Base-by-base conservation (phyloP, 1,139 yeast genomes). In the Pichia sp. region DNA sequence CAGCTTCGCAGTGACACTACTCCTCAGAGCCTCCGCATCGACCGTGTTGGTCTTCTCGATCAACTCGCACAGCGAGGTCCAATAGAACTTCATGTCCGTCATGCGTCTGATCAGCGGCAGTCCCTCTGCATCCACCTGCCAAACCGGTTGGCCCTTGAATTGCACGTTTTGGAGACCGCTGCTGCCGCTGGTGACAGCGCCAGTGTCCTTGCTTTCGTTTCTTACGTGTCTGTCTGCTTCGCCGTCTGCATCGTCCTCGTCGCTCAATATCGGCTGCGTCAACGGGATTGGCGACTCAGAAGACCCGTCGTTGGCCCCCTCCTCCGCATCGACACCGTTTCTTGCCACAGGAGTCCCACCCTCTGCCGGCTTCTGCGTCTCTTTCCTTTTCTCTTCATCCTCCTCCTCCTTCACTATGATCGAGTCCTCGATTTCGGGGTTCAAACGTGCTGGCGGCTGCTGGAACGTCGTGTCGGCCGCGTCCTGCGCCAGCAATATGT, bases 71-170 rank as follows among this genome's bases (percentile, higher is more conserved):
- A 51, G 18, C 2, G 42, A 25, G 8, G 23, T 12, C 46, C 47
- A 46, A 23, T 36, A 16, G 22, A 45, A 46, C 10, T 31, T 46
- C 34, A 46, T 13, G 28, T 52, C 55, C 23, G 44, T 39, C 47
- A 46, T 47, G 22, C 47, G 44, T 21, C 42, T 47, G 8, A 49
- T 44, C 21, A 47, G 5, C 19, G 2, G 18, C 13, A 40, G 28
- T 16, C n/a, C 40, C 9, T 44, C 36, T 2, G 40, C 19, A 10
- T 13, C 23, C 10, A 51, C 18, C 37, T 48, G 49, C 52, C 52
- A 51, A 13, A 41, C 54, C 22, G 54, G 54, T 40, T 51, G 52
- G 7, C 54, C 54, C 31, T 43, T 46, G 10, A 39, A 51, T 23
- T 47, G 44, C 2, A 44, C 18, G 5, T 40, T 34, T 28, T 19